Conservation (phyloP, 805 yeast species). For the Schwanniomyces polymorphus region DNA sequence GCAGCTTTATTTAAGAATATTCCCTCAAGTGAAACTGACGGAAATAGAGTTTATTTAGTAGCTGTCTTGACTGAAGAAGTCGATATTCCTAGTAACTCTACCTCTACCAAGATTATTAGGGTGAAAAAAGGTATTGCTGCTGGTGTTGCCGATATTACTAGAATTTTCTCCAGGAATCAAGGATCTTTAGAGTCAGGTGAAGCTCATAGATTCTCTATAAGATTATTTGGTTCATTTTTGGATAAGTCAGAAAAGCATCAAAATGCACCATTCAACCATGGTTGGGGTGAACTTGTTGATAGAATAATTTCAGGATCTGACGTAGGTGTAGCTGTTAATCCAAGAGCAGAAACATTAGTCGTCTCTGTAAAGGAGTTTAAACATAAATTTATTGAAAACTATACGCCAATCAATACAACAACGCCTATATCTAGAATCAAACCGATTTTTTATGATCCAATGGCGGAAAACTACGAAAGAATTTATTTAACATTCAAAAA, state of each 20-base stretch:
- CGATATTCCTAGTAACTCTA: constrained; percentile 37
- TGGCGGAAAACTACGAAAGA: constrained; percentile 59
- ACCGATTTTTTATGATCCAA: constrained; percentile 64
- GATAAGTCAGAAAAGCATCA: constrained; percentile 29
- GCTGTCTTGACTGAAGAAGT: constrained; percentile 74
- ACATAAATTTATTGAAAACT: constrained; percentile 35
- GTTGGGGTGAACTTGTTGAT: constrained; percentile 88
- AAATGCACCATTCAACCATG: constrained; percentile 40
- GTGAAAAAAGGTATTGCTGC: constrained; percentile 82
- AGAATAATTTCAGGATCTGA: constrained; percentile 74
- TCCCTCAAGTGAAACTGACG: constrained; percentile 64
- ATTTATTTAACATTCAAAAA: constrained; percentile 61
- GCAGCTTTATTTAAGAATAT: constrained; percentile 80
- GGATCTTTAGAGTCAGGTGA: constrained; percentile 62
- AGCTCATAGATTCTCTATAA: constrained; percentile 68
- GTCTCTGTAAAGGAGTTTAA: constrained; percentile 74
- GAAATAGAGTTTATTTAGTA: constrained; percentile 69
- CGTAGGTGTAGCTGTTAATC: constrained; percentile 77
- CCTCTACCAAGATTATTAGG: constrained; percentile 28
- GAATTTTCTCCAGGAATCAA: constrained; percentile 66
- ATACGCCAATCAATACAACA: constrained; percentile 29
- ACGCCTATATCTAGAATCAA: constrained; percentile 64
- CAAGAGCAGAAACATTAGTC: constrained; percentile 71
- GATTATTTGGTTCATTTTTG: constrained; percentile 70
- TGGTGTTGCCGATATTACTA: constrained; percentile 82